Base-by-base conservation (phyloP, 2,329 filamentous ascomycete genomes). In the Aureobasidium sp. region DNA sequence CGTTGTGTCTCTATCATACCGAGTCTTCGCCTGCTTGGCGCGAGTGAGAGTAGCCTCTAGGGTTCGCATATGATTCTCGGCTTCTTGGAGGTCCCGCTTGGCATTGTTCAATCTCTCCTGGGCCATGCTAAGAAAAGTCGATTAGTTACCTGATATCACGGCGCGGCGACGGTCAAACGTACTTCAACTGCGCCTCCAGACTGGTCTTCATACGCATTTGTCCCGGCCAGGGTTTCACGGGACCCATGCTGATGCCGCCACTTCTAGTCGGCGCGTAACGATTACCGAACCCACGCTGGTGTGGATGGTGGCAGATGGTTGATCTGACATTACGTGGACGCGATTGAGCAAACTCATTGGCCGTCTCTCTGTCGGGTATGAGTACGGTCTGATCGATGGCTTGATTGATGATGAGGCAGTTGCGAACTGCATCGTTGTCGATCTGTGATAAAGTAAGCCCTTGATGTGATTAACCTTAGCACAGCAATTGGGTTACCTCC, bases 351-450 rank as follows among this genome's bases (percentile, higher is more conserved):
- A 89, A 82, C 4, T 80, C 76, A 47, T 87, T 80, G 1, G 87
- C 94, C 62, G 90, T 82, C 1, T 80, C 74, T 31, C 89, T 80
- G 34, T 87, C 79, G 61, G 86, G 79, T 60, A 97, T 85, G 0
- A 99, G 79, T 6, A 96, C 84, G 8, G 87, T 85, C 72, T 97
- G 92, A 65, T 99, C 94, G 58, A 97, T 90, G 7, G 78, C 76
- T 67, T 91, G 83, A 65, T 87, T 87, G 71, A 97, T 94, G 69
- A 99, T 87, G 51, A 97, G 78, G 63, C 91, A 87, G 64, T 91
- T 88, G 55, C 86, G 86, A 22, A 97, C 87, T 47, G 89, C 76
- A 22, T 89, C 83, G 67, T 93, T 85, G 64, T 94, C 89, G 65
- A 97, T 89, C 74, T 91, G 34, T 14, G 25, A 31, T 39, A 60